These are phyloP conservation scores for Brettanomyces nanus DNA, from an alignment of 805 yeast genomes.

Conservation along the genomic window DNA sequence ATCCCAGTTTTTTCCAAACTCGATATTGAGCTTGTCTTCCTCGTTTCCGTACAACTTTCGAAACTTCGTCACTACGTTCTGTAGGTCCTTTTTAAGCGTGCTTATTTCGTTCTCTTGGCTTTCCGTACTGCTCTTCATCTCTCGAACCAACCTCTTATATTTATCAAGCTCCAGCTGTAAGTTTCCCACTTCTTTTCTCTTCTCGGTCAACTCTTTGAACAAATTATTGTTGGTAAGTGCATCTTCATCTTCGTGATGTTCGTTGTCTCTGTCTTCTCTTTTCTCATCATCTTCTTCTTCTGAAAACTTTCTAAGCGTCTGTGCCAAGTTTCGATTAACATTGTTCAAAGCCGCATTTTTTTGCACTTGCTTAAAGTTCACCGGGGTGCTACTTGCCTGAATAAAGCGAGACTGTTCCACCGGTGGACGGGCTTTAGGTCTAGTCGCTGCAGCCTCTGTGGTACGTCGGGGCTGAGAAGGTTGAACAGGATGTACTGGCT, in stretches of 20 bases:
- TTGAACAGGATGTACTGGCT: too few species aligned
- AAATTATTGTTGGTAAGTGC: not conserved
- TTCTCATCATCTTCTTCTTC: not conserved
- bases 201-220: not conserved
- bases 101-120: not conserved
- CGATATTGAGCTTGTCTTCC: not conserved
- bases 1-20: conserved; percentile 3
- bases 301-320: not conserved
- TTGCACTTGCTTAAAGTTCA: not conserved
- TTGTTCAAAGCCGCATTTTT: not conserved
- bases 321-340: not conserved
- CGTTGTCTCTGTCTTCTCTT: not conserved
- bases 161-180: not conserved
- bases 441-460: not conserved
- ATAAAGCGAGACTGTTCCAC: too few species aligned
- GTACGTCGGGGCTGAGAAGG: too few species aligned
- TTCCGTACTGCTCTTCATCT: not conserved
- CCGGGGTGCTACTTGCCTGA: not conserved
- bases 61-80: not conserved
- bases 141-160: not conserved
- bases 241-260: not conserved
- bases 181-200: not conserved
- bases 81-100: not conserved
- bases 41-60: not conserved
- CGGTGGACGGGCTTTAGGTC: not conserved